phyloP scores from a whole-genome alignment of 2,329 filamentous ascomycete genomes.

The Colletotrichum aenigma region DNA sequence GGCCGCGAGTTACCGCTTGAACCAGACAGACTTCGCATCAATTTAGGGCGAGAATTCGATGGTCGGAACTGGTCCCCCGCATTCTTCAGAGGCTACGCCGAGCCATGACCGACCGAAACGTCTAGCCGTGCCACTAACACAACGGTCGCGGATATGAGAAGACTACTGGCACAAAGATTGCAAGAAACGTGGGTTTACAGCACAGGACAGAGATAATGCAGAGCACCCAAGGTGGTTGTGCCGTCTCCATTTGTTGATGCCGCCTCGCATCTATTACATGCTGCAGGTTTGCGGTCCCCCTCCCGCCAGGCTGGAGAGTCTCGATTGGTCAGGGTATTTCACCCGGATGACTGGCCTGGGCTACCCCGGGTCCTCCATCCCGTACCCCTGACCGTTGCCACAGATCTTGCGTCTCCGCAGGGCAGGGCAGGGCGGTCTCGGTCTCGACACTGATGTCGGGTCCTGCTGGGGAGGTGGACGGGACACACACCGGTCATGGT shows the following conservation, averaged over 20 bases:
- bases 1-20: neutral
- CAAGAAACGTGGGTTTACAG: neutral
- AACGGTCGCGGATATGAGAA: neutral
- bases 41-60: neutral
- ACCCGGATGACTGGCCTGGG: neutral
- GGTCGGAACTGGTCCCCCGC: neutral
- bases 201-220: neutral
- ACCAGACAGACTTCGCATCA: neutral
- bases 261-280: neutral
- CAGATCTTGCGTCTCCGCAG: neutral
- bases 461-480: neutral
- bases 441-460: neutral
- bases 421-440: neutral
- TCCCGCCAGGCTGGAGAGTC: neutral
- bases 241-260: neutral
- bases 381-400: neutral
- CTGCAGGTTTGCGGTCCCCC: neutral
- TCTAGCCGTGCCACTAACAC: neutral
- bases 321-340: neutral
- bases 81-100: neutral
- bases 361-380: slow-evolving; percentile 4
- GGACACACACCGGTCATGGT: neutral
- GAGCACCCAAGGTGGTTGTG: neutral
- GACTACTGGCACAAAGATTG: neutral
- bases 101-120: neutral